Evolutionary conservation across 2,329 filamentous ascomycete species (phyloP).

Genomic region (Teratosphaeria zuluensis): DNA sequence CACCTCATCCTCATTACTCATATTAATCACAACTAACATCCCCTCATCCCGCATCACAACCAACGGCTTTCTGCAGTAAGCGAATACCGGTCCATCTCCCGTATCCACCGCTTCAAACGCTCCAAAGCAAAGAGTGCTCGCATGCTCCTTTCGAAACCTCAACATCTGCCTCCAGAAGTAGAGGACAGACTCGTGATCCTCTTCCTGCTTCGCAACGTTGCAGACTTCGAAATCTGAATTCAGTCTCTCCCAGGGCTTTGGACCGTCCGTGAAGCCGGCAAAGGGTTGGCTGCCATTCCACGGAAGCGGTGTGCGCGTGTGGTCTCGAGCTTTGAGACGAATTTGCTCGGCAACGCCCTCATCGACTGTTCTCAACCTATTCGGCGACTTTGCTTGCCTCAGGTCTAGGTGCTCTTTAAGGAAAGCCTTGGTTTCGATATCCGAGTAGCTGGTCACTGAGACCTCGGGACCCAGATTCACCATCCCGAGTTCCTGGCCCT

Average conservation of each 20-base stretch:
- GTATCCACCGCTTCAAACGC: neutral
- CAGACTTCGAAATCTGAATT: conserved; percentile 41
- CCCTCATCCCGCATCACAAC: neutral
- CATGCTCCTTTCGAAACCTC: conserved; percentile 44
- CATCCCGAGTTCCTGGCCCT: conserved; percentile 44
- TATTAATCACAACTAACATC: neutral
- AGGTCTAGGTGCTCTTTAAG: conserved; percentile 37
- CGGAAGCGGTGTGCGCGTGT: conserved; percentile 58
- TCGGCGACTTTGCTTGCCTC: conserved; percentile 36
- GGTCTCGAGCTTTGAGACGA: conserved; percentile 44
- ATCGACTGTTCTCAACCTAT: neutral
- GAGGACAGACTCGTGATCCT: conserved; percentile 38
- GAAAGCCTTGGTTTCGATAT: conserved; percentile 5
- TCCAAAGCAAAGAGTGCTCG: neutral
- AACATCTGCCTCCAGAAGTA: conserved; percentile 53
- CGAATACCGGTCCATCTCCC: neutral
- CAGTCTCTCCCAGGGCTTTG: conserved; percentile 50
- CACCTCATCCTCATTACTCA: neutral
- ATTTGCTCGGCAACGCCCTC: neutral
- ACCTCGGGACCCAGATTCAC: conserved; percentile 33
- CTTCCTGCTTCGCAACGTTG: conserved; percentile 49
- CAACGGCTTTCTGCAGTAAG: neutral
- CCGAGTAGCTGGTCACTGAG: neutral
- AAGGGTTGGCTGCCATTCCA: conserved; percentile 44
- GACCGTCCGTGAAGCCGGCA: conserved; percentile 48